Evolutionary conservation across 2,329 filamentous ascomycete species (phyloP), one percentile per base, ranked within the genome.

Genomic region (Hortaea sp.): DNA sequence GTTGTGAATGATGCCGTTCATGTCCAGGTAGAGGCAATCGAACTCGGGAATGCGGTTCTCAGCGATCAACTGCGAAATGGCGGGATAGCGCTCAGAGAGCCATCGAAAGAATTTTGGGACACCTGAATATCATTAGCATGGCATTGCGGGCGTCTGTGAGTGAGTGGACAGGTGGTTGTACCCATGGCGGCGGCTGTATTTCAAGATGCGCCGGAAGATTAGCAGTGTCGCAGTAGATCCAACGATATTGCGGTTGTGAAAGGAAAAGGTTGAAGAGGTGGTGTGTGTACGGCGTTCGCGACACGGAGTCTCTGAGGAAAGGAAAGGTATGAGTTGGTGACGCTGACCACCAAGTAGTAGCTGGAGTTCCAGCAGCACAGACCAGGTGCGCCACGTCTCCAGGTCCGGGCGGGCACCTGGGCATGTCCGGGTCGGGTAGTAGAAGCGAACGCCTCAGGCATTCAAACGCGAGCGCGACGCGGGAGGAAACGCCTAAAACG

Each of bases 1-100:
- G 68, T 98, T 98, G 69, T 98, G 90, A 61, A 98, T 98, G 66
- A 98, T 98, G 56, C 92, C 92, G 69, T 98, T 98, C 92, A 98
- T 98, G 63, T 94, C 87, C 58, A 94, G 75, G 69, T 98, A 98
- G 51, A 98, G 81, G 69, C 87, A 92, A 69, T 98, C 92, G 70
- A 98, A 98, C 69, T 98, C 94, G 54, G 92, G 92, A 68, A 98
- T 98, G 60, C 92, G 85, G 69, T 95, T 98, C 73, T 98, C 92
- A 45, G 90, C 88, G 64, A 98, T 98, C 60, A 98, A 76, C 75
- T 97, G 90, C 44, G 92, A 98, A 67, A 98, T 98, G 52, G 92
- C 82, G 46, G 92, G 92, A 78, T 98, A 98, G 59, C 94, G 84
- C 79, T 98, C 94, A 50, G 89, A 95, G 76, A 98, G 85, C 92